Conservation (phyloP, 208 protist genomes). For the Crithidia fasciculata region DNA sequence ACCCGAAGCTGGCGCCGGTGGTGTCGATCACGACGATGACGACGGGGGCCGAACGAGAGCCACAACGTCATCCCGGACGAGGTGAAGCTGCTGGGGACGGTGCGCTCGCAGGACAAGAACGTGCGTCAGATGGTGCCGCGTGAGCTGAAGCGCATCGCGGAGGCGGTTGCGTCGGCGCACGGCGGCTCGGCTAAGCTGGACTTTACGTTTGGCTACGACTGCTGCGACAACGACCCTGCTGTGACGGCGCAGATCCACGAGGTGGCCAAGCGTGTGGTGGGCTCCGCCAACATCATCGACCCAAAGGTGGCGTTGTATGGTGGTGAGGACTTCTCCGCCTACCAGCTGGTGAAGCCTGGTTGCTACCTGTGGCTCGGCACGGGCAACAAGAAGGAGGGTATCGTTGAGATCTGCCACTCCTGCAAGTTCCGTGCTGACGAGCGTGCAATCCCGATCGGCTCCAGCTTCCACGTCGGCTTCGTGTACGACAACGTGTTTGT, state of each 20-base stretch:
- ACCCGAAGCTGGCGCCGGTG: slow-evolving; percentile 46
- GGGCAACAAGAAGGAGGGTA: slow-evolving; percentile 37
- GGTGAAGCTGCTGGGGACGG: slow-evolving; percentile 57
- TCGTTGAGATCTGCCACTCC: slow-evolving; percentile 43
- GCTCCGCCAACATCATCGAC: slow-evolving; percentile 32
- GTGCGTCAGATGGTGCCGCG: slow-evolving; percentile 44
- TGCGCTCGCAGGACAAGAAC: slow-evolving; percentile 50
- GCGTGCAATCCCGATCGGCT: slow-evolving; percentile 42
- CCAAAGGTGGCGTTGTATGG: slow-evolving; percentile 30
- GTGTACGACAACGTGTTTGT: slow-evolving; percentile 48
- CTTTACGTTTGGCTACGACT: slow-evolving; percentile 63
- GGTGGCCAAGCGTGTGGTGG: slow-evolving; percentile 40
- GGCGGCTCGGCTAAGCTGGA: slow-evolving; percentile 37
- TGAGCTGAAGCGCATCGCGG: slow-evolving; percentile 48
- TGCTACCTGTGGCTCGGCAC: slow-evolving; percentile 52
- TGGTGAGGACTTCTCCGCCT: slow-evolving; percentile 67
- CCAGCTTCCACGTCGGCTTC: slow-evolving; percentile 53
- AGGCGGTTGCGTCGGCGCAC: slow-evolving; percentile 52
- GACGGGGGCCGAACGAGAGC: slow-evolving; percentile 51
- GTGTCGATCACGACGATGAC: slow-evolving; percentile 60
- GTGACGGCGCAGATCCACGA: slow-evolving; percentile 48
- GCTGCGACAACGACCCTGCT: slow-evolving; percentile 61
- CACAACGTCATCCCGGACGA: slow-evolving; percentile 74
- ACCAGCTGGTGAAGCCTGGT: slow-evolving; percentile 40
- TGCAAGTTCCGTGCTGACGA: slow-evolving; percentile 60